These are phyloP conservation scores for Mycena sanguinolenta DNA, from an alignment of 768 basidiomycete species.

Conservation along the genomic window DNA sequence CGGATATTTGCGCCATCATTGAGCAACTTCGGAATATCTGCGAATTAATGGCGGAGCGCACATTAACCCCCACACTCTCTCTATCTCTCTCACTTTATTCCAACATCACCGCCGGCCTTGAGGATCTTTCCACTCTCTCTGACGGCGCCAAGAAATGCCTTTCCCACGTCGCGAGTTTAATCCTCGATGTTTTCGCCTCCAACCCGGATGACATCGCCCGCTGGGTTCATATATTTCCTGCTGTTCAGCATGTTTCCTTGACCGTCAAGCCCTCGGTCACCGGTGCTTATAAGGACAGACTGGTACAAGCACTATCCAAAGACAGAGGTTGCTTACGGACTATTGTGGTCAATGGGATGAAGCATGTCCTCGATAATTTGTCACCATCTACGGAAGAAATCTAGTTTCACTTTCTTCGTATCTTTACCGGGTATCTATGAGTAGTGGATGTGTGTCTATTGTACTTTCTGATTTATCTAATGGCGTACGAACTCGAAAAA, in stretches of 20 bases:
- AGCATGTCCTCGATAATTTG: constrained; percentile 3
- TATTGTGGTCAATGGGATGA: constrained; percentile 10
- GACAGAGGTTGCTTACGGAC: constrained; percentile 1
- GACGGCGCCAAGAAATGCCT: constrained; percentile 9
- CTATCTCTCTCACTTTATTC: constrained; percentile 25
- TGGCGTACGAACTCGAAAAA: too few species aligned
- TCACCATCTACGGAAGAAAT: neutral
- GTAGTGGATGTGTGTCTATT: too few species aligned
- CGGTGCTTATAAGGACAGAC: neutral
- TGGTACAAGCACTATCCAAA: constrained; percentile 19
- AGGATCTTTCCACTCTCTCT: constrained; percentile 3
- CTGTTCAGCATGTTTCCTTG: constrained; percentile 21
- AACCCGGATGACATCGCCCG: constrained; percentile 20
- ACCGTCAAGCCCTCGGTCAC: constrained; percentile 11
- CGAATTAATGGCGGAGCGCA: constrained; percentile 13
- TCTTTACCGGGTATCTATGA: too few species aligned
- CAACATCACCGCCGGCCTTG: constrained; percentile 22
- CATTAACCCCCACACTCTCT: constrained; percentile 11
- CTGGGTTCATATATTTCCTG: constrained; percentile 32
- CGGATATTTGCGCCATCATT: constrained; percentile 21
- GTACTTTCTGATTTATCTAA: too few species aligned
- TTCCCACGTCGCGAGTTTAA: constrained; percentile 15
- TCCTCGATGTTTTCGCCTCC: constrained; percentile 22
- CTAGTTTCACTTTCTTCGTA: constrained; percentile 3
- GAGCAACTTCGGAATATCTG: constrained; percentile 15